Evolutionary conservation across 352 stramenopile species (phyloP), one percentile per base, ranked within the genome.

Genomic region (Phytophthora podocarpi): DNA sequence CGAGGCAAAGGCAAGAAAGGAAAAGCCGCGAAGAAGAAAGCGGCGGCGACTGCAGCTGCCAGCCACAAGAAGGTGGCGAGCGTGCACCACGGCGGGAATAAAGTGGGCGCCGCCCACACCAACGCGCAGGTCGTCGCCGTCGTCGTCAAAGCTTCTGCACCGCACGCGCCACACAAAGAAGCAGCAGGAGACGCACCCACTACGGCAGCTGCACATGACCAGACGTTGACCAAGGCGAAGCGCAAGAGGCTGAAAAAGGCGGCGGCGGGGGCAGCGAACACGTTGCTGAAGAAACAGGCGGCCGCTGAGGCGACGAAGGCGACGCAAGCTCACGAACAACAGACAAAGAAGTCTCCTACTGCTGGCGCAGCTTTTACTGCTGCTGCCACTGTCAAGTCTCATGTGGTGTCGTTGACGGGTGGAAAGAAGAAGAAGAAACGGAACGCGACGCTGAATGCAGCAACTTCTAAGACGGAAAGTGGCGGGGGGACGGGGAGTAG

Each of bases 1-100:
- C 66, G 60, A 23, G 66, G 61, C 39, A 74, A 74, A 39, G 61
- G 61, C 43, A 75, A 75, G 45, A 74, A 71, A 41, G 42, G 23
- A 21, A 74, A 74, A 34, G 28, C 34, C 3, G 50, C 57, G 12
- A 54, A 62, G 43, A 64, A 68, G 32, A 72, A 68, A 23, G 36
- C 42, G 20, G 55, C 37, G 2, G 60, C 46, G n/a, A n/a, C n/a
- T 28, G 42, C 42, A 11, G 43, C 59, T 28, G 18, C 20, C 3
- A 50, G 1, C 26, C 59, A 50, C 15, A 61, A 57, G 21, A 66
- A 70, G 35, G 3, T 18, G 6, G 13, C 23, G 8, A 52, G 11
- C 32, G 26, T 16, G 23, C 42, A 60, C 20, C 42, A 60, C 24
- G 45, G 55, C 12, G 47, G 47, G 12, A 70, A 74, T 40, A 74